phyloP scores from a whole-genome alignment of 176 grass and related monocot species.

The Lolium multiflorum region DNA sequence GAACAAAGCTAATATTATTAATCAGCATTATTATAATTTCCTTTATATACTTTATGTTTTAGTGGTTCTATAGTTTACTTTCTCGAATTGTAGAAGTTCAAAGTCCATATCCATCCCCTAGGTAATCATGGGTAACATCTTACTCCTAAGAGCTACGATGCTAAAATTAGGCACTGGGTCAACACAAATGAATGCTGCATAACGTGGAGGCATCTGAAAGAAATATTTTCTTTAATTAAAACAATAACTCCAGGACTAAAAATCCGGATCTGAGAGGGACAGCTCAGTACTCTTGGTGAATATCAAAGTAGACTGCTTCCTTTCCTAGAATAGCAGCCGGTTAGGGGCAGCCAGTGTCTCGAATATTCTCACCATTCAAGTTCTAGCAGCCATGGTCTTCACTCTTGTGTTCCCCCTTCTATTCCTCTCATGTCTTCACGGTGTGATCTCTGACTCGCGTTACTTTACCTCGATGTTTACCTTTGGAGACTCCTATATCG shows the following conservation, averaged over 20 bases:
- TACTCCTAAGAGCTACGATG: not conserved
- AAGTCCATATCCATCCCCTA: not conserved
- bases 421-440: not conserved
- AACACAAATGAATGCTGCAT: not conserved
- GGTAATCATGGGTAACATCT: not conserved
- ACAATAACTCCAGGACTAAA: not conserved
- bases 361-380: not conserved
- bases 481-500: conserved; percentile 58
- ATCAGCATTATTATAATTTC: not conserved
- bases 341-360: not conserved
- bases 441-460: not conserved
- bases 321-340: conserved; percentile 1
- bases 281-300: not conserved
- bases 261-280: not conserved
- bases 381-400: not conserved
- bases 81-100: not conserved
- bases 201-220: not conserved
- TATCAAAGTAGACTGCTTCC: not conserved
- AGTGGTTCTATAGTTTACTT: not conserved
- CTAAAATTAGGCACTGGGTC: not conserved
- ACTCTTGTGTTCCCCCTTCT: not conserved
- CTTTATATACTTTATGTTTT: not conserved
- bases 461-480: conserved; percentile 52
- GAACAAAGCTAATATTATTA: not conserved
- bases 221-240: not conserved